Conservation (phyloP, 2,329 filamentous ascomycete genomes). For the Magnaporthiopsis rhizophila region DNA sequence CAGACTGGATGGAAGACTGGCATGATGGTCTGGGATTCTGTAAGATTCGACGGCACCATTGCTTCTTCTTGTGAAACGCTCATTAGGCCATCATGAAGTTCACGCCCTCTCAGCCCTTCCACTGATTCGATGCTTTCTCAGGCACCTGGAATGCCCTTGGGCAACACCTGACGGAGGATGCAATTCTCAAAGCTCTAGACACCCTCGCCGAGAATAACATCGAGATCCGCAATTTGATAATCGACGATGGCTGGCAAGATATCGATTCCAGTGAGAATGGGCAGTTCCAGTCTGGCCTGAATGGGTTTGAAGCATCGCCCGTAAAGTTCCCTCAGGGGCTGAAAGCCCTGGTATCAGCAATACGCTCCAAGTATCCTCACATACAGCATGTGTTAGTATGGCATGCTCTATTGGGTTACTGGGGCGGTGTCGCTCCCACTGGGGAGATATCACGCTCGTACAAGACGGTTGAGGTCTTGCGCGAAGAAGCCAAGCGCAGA, state of each 20-base stretch:
- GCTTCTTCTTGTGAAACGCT: constrained; percentile 2
- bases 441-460: constrained; percentile 72
- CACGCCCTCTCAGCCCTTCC: not conserved
- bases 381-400: constrained; percentile 85
- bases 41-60: constrained; percentile 23
- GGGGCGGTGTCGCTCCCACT: constrained; percentile 75
- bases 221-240: constrained; percentile 76
- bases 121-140: constrained; percentile 17
- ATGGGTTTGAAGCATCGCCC: constrained; percentile 77
- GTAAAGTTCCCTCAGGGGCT: constrained; percentile 74
- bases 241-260: constrained; percentile 95
- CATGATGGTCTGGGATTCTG: constrained; percentile 91
- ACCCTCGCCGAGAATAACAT: constrained; percentile 63
- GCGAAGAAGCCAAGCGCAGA: constrained; percentile 37
- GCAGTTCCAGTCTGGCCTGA: constrained; percentile 59
- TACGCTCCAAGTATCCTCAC: constrained; percentile 60
- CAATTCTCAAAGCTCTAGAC: constrained; percentile 68
- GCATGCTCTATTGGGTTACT: constrained; percentile 84
- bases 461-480: constrained; percentile 57
- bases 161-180: constrained; percentile 71
- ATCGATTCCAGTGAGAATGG: constrained; percentile 46
- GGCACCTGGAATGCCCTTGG: constrained; percentile 92
- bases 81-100: constrained; percentile 8
- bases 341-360: constrained; percentile 58
- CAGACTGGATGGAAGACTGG: constrained; percentile 76